A percentile compares a stretch with the other conserved stretches of the same genome.
phyloP scores from a whole-genome alignment of 495 filamentous ascomycete species.

The Daldinia grandis region DNA sequence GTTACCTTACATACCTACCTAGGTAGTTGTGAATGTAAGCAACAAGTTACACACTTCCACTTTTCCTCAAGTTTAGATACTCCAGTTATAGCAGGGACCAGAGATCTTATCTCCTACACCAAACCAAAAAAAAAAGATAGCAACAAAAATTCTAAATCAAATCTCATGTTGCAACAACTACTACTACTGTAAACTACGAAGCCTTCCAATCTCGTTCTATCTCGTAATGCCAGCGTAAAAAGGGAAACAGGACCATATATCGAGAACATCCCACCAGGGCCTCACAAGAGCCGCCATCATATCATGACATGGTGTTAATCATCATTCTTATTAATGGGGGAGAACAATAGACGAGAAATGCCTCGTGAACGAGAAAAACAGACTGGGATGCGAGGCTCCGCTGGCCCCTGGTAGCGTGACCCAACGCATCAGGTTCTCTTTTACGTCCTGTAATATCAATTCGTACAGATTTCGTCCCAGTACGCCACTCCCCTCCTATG shows the following conservation, averaged over 20 bases:
- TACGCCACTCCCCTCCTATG: conserved; percentile 54
- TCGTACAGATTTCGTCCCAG: conserved; percentile 60
- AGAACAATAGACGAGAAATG: conserved; percentile 34
- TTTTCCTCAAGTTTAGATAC: background rate
- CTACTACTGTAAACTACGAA: conserved; percentile 39
- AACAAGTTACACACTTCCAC: no score
- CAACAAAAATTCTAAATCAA: conserved; percentile 16
- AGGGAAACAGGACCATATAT: conserved; percentile 27
- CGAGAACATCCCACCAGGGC: conserved; percentile 21
- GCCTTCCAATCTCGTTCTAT: conserved; percentile 42
- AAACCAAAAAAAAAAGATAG: background rate
- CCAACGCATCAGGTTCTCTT: conserved; percentile 44
- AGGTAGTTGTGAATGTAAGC: no score
- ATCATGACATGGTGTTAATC: conserved; percentile 24
- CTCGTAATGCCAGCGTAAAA: conserved; percentile 38
- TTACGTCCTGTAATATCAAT: conserved; percentile 54
- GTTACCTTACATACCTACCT: no score
- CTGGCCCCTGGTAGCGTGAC: conserved; percentile 33
- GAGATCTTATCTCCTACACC: background rate
- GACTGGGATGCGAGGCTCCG: conserved; percentile 28
- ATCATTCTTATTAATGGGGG: conserved; percentile 43
- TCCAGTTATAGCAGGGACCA: background rate
- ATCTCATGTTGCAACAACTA: conserved; percentile 30
- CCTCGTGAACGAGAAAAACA: conserved; percentile 31
- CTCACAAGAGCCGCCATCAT: conserved; percentile 17